phyloP scores from a whole-genome alignment of 768 basidiomycete genomes.

The Trichaptum fuscoviolaceum region DNA sequence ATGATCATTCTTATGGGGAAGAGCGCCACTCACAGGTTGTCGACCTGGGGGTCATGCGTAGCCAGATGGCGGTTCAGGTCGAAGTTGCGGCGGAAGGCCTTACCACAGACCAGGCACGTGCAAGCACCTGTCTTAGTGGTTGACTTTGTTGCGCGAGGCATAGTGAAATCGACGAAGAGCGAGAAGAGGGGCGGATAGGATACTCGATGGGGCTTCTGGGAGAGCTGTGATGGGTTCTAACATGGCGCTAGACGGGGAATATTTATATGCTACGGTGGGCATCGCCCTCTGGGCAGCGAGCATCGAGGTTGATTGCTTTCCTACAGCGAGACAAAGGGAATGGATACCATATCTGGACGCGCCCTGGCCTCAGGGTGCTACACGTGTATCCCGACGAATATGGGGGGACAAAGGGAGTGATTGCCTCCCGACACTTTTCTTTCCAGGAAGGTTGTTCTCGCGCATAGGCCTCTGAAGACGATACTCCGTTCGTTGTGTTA shows the following conservation, averaged over 20 bases:
- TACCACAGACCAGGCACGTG: neutral
- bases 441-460: neutral
- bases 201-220: neutral
- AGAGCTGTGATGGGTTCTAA: neutral
- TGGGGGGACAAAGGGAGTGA: neutral
- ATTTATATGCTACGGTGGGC: neutral
- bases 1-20: neutral
- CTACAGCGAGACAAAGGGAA: neutral
- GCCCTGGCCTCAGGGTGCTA: neutral
- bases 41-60: neutral
- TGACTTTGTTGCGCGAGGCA: neutral
- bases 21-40: neutral
- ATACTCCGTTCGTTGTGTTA: too few species aligned
- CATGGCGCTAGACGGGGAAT: neutral
- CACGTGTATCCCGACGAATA: neutral
- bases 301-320: neutral
- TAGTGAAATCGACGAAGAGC: neutral
- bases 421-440: neutral
- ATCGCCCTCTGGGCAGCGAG: constrained; percentile 1
- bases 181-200: neutral
- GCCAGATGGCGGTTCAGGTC: neutral
- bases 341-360: neutral
- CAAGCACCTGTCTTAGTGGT: neutral
- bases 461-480: neutral
- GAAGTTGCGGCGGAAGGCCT: neutral